A percentile compares a stretch with the other conserved stretches of the same genome.
These are phyloP conservation scores for Pyricularia sp. DNA, from an alignment of 2,329 filamentous ascomycete species.

Conservation along the genomic window DNA sequence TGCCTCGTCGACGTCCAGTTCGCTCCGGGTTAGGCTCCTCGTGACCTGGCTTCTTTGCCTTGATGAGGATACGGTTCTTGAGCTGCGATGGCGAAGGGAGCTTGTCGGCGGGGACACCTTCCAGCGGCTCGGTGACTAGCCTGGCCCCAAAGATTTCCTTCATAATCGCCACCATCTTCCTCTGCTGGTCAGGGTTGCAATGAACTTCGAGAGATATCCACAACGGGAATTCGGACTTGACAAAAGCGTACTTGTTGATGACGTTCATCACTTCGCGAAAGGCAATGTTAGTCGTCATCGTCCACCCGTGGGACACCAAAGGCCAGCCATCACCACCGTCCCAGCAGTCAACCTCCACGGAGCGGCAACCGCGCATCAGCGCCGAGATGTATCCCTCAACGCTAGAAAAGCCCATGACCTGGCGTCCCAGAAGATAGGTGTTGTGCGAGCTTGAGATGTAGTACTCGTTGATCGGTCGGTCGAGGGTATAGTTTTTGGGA, in stretches of 20 bases:
- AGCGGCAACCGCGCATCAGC: constrained; percentile 81
- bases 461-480: constrained; percentile 89
- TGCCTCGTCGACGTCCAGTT: constrained; percentile 43
- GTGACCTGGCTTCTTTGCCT: constrained; percentile 73
- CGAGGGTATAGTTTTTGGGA: constrained; percentile 54
- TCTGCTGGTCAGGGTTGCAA: constrained; percentile 75
- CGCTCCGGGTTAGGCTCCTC: constrained; percentile 29
- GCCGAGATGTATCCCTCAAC: constrained; percentile 92
- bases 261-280: constrained; percentile 89
- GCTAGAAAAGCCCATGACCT: constrained; percentile 83
- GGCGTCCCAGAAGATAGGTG: constrained; percentile 86
- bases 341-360: constrained; percentile 97
- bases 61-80: constrained; percentile 77
- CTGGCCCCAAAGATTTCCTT: constrained; percentile 72
- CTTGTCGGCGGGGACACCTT: constrained; percentile 51
- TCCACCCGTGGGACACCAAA: constrained; percentile 83
- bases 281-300: constrained; percentile 77
- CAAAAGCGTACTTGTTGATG: constrained; percentile 91
- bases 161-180: constrained; percentile 84
- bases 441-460: constrained; percentile 99
- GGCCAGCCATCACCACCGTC: constrained; percentile 83
- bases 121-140: constrained; percentile 65
- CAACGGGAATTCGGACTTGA: constrained; percentile 76
- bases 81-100: constrained; percentile 83
- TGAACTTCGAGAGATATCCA: constrained; percentile 96